A percentile compares a stretch with the other conserved stretches of the same genome.
Evolutionary conservation across 75 land plant genomes (phyloP).

Genomic region (Picea glauca): DNA sequence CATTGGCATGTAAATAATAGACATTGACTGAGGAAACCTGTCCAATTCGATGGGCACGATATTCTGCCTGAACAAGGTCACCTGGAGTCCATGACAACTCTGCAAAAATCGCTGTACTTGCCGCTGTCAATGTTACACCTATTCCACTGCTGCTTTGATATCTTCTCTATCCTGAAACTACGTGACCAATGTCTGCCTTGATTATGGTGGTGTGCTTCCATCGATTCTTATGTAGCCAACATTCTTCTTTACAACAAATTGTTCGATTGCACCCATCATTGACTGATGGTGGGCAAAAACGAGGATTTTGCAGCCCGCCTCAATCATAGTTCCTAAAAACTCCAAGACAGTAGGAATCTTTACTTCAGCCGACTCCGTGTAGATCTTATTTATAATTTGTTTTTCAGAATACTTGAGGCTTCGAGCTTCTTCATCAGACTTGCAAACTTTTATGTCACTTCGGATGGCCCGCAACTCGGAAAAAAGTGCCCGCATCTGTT

Average conservation of each 20-base stretch:
- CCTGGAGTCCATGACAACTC: too few relatives aligned
- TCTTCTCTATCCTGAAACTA: too few relatives aligned
- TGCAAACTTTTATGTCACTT: conserved; percentile 44
- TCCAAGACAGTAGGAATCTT: conserved; percentile 88
- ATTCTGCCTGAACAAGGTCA: too few relatives aligned
- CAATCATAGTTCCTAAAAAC: conserved; percentile 32
- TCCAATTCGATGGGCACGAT: too few relatives aligned
- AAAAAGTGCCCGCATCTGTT: too few relatives aligned
- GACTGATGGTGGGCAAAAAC: not conserved
- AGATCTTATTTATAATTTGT: conserved; percentile 84
- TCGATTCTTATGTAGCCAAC: not conserved
- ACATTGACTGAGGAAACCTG: too few relatives aligned
- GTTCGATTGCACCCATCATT: not conserved
- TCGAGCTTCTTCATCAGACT: conserved; percentile 44
- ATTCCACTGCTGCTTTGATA: too few relatives aligned
- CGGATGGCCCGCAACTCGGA: conserved; percentile 57
- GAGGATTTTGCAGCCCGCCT: not conserved
- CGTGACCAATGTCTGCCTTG: too few relatives aligned
- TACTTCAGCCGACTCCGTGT: conserved; percentile 85
- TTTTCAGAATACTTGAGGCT: conserved; percentile 49
- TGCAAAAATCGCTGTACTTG: too few relatives aligned
- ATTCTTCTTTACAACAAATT: not conserved
- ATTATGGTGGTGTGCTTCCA: not conserved
- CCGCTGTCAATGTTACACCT: too few relatives aligned
- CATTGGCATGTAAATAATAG: too few relatives aligned